phyloP scores from a whole-genome alignment of 2,329 filamentous ascomycete species.

The Pseudopithomyces maydicus region DNA sequence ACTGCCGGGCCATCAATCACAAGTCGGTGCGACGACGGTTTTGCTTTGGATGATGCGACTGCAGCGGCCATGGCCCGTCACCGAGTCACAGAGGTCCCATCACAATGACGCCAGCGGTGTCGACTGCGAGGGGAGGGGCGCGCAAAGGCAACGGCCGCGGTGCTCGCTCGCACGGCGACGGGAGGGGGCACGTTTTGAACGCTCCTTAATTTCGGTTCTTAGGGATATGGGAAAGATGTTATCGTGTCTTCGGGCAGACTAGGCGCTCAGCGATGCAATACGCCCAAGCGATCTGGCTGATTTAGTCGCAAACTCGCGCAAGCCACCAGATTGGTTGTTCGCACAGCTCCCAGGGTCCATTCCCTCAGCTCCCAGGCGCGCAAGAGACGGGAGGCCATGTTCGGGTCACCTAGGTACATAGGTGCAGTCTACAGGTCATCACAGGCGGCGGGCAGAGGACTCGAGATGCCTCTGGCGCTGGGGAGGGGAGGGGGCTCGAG shows the following conservation, averaged over 20 bases:
- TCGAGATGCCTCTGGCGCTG: not conserved
- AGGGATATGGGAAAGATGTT: conserved; percentile 19
- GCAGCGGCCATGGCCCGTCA: conserved; percentile 13
- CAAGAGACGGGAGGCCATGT: conserved; percentile 24
- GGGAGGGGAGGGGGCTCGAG: conserved; percentile 3
- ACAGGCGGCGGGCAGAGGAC: not conserved
- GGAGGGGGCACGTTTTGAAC: conserved; percentile 35
- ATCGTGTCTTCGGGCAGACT: conserved; percentile 23
- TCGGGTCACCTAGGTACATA: too few relatives aligned
- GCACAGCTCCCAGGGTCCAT: conserved; percentile 25
- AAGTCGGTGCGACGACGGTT: conserved; percentile 5
- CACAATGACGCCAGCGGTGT: conserved; percentile 26
- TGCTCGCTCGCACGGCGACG: conserved; percentile 16
- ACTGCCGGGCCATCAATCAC: conserved; percentile 8
- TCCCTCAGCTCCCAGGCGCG: conserved; percentile 33
- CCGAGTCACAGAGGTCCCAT: conserved; percentile 16
- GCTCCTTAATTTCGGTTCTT: conserved; percentile 47
- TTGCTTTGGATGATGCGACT: conserved; percentile 3
- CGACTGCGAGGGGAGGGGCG: conserved; percentile 12
- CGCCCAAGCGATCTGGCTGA: conserved; percentile 39
- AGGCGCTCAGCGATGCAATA: conserved; percentile 29
- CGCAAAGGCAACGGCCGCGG: conserved; percentile 14
- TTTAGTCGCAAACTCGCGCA: conserved; percentile 19
- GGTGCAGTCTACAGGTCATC: too few relatives aligned
- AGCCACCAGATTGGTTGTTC: conserved; percentile 35